Evolutionary conservation across 345 rosid genomes (phyloP), one percentile per base, ranked within the genome.

Genomic region (Diplotaxis tenuifolia): DNA sequence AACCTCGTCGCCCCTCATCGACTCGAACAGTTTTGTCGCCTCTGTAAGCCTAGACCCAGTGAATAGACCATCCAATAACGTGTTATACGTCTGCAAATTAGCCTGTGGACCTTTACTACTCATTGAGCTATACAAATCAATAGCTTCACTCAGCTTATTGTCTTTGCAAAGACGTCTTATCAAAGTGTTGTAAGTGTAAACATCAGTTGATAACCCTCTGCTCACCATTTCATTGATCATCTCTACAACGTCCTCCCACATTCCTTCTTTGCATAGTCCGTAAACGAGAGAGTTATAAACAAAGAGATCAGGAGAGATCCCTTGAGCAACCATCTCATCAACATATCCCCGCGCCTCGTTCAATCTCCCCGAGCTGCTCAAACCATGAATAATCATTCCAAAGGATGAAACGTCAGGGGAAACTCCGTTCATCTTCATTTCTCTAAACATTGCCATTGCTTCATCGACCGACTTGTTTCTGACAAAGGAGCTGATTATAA

Each of bases 151-250:
- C 65, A 60, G 15, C 65, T 31, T 60, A 14, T 64, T 9, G 22
- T n/a, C 55, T 42, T 42, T 64, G 55, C 68, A 64, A 8, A 42
- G 68, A 45, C 68, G 21, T 22, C 3, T 19, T 14, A 64, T 64
- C 55, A 64, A 15, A 47, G 16, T 65, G 69, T 45, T 65, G 11
- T 65, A 65, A 65, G 56, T 42, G 23, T 22, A 64, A 45, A 42
- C 56, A 45, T 65, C 56, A 56, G 25, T 40, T 27, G 57, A 1
- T 9, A 47, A 5, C n/a, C 69, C 69, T 65, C 18, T 16, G 2
- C 69, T 65, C 27, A 16, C 40, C 70, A 49, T 65, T 11, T 49
- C 58, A 21, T 49, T 45, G 5, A 65, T 28, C 42, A 65, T 49
- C 58, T 47, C 58, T 27, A 42, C 38, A 47, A 16, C 70, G 15